Conservation (phyloP, 148 eudicot genomes). For the Chenopodium formosanum region DNA sequence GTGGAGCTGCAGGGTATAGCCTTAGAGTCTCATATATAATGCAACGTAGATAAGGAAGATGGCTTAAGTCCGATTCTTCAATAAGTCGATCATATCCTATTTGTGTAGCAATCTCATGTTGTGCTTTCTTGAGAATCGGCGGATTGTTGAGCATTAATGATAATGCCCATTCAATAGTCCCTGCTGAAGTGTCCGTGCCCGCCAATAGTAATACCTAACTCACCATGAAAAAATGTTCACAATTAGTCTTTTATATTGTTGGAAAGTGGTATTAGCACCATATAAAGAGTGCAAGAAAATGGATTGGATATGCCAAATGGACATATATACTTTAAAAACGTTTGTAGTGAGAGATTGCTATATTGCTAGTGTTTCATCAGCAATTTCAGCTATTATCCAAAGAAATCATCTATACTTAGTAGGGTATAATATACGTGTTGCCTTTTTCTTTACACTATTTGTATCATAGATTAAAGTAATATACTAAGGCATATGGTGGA, state of each 20-base stretch:
- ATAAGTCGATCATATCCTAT: constrained; percentile 25
- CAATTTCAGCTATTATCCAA: not conserved
- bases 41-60: constrained; percentile 30
- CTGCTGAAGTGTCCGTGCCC: constrained; percentile 40
- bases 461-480: not conserved
- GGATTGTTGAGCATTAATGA: constrained; percentile 43
- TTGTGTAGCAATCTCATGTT: constrained; percentile 26
- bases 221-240: not conserved
- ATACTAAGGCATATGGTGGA: not conserved
- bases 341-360: not conserved
- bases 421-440: not conserved
- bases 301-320: not conserved
- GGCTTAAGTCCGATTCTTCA: constrained; percentile 28
- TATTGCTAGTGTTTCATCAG: not conserved
- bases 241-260: not conserved
- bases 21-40: constrained; percentile 37
- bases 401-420: not conserved
- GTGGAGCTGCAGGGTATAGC: constrained; percentile 37
- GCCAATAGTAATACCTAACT: constrained; percentile 29
- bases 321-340: not conserved
- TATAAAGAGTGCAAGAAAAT: not conserved
- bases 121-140: constrained; percentile 26
- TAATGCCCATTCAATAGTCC: constrained; percentile 40
- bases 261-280: not conserved
- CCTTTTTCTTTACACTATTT: not conserved